Percentiles rank a stretch among this genome's conserved stretches.
Conservation (phyloP, 257 asterid genomes). For the Ballota nigra region DNA sequence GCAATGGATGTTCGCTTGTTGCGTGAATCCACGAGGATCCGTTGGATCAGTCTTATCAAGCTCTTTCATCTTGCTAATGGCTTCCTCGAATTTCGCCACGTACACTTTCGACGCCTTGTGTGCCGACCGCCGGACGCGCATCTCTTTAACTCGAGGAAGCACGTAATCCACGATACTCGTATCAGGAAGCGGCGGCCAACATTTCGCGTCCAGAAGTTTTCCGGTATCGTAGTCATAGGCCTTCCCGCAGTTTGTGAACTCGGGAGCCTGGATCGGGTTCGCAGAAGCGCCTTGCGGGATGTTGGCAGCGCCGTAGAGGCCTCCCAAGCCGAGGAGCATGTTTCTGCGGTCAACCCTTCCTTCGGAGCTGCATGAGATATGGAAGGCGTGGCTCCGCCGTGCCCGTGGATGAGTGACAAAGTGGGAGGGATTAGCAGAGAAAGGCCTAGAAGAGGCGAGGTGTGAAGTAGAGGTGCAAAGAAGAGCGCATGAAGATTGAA, state of each 20-base stretch:
- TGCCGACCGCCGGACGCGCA: no score
- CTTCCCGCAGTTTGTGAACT: conserved; percentile 25
- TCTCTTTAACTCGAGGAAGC: no score
- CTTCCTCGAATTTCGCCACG: conserved; percentile 12
- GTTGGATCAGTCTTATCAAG: conserved; percentile 37
- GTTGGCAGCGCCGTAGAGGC: conserved; percentile 37
- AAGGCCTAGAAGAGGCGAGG: no score
- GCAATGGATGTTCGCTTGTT: conserved; percentile 7
- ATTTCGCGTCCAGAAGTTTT: no score
- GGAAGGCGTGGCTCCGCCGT: conserved; percentile 24
- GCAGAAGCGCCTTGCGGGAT: conserved; percentile 3
- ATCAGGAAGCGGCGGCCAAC: no score
- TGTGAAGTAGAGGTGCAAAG: neutral
- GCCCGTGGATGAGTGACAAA: conserved; percentile 6
- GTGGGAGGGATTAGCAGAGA: neutral
- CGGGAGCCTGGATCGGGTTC: conserved; percentile 29
- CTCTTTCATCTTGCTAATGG: conserved; percentile 32
- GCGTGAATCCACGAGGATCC: conserved; percentile 40
- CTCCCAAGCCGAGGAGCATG: conserved; percentile 41
- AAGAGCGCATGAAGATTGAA: no score
- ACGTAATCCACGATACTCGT: no score
- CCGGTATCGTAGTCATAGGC: neutral
- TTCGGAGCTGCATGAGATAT: conserved; percentile 28
- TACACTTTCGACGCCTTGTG: no score
- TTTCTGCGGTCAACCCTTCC: conserved; percentile 26